Conservation (phyloP, 2,329 filamentous ascomycete genomes). For the Exserohilum turcica region DNA sequence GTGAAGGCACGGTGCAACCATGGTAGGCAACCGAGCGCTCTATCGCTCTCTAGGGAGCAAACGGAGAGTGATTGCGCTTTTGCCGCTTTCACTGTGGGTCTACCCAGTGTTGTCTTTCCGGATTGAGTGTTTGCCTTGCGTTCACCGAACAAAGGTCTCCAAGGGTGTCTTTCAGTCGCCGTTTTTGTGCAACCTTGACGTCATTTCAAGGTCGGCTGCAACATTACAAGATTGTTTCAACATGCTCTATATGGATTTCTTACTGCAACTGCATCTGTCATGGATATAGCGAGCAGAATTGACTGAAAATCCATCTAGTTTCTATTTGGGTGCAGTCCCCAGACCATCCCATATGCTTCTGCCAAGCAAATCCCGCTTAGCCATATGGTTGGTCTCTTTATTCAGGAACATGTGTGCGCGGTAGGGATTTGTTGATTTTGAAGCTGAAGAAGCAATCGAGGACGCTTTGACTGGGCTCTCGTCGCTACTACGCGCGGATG, state of each 20-base stretch:
- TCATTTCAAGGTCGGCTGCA: too few species aligned
- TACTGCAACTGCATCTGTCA: too few species aligned
- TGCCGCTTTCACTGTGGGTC: neutral
- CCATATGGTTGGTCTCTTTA: neutral
- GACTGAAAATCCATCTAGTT: neutral
- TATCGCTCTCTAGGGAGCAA: neutral
- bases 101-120: too few species aligned
- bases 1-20: neutral
- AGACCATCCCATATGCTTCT: conserved; percentile 1
- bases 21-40: neutral
- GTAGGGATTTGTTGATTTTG: conserved; percentile 7
- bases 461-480: neutral
- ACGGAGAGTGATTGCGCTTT: neutral
- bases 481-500: neutral
- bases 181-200: too few species aligned
- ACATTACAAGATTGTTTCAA: too few species aligned
- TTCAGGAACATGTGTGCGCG: neutral
- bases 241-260: too few species aligned
- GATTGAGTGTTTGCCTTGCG: too few species aligned
- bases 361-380: neutral
- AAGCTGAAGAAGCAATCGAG: neutral
- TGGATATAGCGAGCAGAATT: too few species aligned
- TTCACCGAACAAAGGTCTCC: too few species aligned
- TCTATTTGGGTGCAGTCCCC: neutral
- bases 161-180: too few species aligned